A percentile compares a stretch with the other conserved stretches of the same genome.
Evolutionary conservation across 2,329 filamentous ascomycete genomes (phyloP).

Genomic region (Davidsoniella neocaledoniae): DNA sequence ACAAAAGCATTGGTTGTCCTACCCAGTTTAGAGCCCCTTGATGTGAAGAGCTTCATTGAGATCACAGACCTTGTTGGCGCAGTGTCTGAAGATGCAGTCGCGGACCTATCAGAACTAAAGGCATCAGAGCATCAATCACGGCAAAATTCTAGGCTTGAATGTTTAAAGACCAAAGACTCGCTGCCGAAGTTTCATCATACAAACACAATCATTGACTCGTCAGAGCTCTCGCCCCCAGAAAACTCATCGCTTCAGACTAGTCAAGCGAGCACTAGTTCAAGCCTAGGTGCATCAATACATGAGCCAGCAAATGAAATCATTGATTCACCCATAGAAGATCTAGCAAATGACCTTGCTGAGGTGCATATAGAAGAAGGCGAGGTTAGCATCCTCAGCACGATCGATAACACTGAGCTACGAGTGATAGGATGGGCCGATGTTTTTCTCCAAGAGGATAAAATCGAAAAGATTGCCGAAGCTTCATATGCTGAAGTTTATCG

Average conservation of each 20-base stretch:
- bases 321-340: background rate
- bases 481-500: constrained; percentile 52
- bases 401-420: constrained; percentile 19
- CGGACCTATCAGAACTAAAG: background rate
- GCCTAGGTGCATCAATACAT: too few relatives aligned
- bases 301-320: too few relatives aligned
- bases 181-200: constrained; percentile 1
- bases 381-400: constrained; percentile 9
- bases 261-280: too few relatives aligned
- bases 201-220: constrained; percentile 1
- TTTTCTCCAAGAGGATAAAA: constrained; percentile 33
- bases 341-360: background rate
- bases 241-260: background rate
- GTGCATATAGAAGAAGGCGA: background rate
- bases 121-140: background rate
- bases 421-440: constrained; percentile 40
- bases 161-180: background rate
- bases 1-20: background rate
- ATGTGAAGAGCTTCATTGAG: background rate
- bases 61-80: background rate
- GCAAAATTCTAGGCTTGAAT: background rate
- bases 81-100: background rate
- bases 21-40: background rate
- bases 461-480: constrained; percentile 49
- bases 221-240: constrained; percentile 2